phyloP scores from a whole-genome alignment of 2,329 filamentous ascomycete genomes.

The Fusarium sp. region DNA sequence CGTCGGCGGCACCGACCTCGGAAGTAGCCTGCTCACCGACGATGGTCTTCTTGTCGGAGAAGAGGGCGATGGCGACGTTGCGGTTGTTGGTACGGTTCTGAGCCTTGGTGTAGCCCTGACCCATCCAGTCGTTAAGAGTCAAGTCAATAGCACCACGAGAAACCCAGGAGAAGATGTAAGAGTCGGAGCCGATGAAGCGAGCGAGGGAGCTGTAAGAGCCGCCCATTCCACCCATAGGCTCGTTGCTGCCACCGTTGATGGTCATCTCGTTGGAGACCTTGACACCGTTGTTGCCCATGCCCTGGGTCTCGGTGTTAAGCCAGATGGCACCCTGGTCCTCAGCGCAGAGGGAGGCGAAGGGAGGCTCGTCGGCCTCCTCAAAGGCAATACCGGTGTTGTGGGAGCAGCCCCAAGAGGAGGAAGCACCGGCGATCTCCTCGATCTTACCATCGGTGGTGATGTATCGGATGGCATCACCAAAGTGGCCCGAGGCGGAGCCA shows the following conservation, averaged over 20 bases:
- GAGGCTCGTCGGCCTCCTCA: slow-evolving; percentile 67
- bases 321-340: slow-evolving; percentile 74
- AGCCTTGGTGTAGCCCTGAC: slow-evolving; percentile 63
- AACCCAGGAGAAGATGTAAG: slow-evolving; percentile 73
- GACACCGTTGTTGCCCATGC: slow-evolving; percentile 63
- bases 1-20: slow-evolving; percentile 62
- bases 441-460: slow-evolving; percentile 63
- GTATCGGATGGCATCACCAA: slow-evolving; percentile 63
- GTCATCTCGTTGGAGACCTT: slow-evolving; percentile 73
- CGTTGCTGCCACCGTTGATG: slow-evolving; percentile 68
- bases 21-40: slow-evolving; percentile 65
- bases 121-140: slow-evolving; percentile 68
- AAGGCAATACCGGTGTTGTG: slow-evolving; percentile 75
- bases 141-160: slow-evolving; percentile 69
- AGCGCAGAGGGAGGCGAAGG: slow-evolving; percentile 69
- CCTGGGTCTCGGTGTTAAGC: slow-evolving; percentile 70
- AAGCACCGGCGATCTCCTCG: slow-evolving; percentile 62
- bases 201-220: slow-evolving; percentile 69
- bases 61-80: slow-evolving; percentile 68
- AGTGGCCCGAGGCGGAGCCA: slow-evolving; percentile 66
- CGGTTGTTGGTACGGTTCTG: slow-evolving; percentile 67
- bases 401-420: slow-evolving; percentile 69
- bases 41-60: slow-evolving; percentile 69
- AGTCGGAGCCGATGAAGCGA: slow-evolving; percentile 62
- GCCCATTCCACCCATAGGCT: slow-evolving; percentile 72